Conservation (phyloP, 2,329 filamentous ascomycete species). For the Tolypocladium cylindrosporum region DNA sequence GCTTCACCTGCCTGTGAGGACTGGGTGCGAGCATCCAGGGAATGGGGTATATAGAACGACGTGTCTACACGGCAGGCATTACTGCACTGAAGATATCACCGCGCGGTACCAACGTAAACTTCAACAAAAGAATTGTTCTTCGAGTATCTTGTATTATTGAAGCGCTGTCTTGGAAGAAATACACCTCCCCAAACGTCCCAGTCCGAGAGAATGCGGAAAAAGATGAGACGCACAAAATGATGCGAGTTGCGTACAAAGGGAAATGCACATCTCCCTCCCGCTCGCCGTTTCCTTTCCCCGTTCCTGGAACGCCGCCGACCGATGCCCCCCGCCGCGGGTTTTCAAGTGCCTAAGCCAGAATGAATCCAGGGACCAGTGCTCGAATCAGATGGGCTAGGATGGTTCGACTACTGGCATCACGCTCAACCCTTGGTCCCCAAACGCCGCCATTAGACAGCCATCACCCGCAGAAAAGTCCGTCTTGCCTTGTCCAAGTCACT, state of each 20-base stretch:
- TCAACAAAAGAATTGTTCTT: background rate
- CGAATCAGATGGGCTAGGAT: background rate
- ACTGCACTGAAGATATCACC: background rate
- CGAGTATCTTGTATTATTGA: background rate
- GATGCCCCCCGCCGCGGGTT: background rate
- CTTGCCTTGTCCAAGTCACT: background rate
- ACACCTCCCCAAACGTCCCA: conserved; percentile 6
- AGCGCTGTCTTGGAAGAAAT: conserved; percentile 1
- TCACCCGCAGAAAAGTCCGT: background rate
- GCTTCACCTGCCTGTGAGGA: conserved; percentile 40
- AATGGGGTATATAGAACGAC: background rate
- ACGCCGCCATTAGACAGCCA: background rate
- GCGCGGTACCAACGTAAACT: background rate
- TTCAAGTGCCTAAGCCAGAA: background rate
- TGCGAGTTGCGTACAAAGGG: background rate
- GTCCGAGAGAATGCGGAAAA: conserved; percentile 6
- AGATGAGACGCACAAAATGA: background rate
- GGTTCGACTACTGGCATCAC: background rate
- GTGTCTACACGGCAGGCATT: background rate
- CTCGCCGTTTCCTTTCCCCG: background rate
- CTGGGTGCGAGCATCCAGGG: background rate
- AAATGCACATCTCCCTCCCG: background rate
- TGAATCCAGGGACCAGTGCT: background rate
- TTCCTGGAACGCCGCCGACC: background rate
- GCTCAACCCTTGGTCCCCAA: background rate